Evolutionary conservation across 148 eudicot genomes (phyloP).

Genomic region (Diospyros kaki): DNA sequence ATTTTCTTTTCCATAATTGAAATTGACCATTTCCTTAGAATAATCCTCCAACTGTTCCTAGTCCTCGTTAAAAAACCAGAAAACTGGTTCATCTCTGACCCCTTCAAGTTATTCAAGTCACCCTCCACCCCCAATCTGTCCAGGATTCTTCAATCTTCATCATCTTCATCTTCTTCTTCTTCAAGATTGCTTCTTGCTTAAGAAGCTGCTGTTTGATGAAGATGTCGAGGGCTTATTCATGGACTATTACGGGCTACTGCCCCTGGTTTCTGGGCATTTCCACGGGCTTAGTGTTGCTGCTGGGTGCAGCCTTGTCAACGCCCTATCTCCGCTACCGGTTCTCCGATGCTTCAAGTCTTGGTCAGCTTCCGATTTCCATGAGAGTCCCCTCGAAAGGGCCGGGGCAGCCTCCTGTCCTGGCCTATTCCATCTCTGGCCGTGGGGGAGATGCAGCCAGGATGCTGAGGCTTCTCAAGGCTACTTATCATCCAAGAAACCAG

Average conservation of each 20-base stretch:
- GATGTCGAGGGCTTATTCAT: not conserved
- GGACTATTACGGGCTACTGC: not conserved
- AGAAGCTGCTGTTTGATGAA: not conserved
- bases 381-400: constrained; percentile 10
- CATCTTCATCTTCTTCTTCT: not conserved
- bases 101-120: too few species aligned
- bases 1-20: not conserved
- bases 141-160: too few species aligned
- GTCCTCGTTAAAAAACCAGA: too few species aligned
- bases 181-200: not conserved
- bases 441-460: constrained; percentile 24
- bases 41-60: too few species aligned
- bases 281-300: not conserved
- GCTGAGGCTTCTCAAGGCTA: constrained; percentile 28
- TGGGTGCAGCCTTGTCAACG: not conserved
- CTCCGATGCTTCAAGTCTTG: not conserved
- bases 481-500: constrained; percentile 41
- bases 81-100: too few species aligned
- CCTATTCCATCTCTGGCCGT: constrained; percentile 33
- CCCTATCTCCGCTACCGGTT: not conserved
- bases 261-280: constrained; percentile 3
- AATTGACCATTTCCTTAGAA: too few species aligned
- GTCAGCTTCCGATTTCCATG: constrained; percentile 3
- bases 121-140: not conserved
- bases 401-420: constrained; percentile 27